Conservation (phyloP, 139 green algal genomes). For the Klebsormidium nitens region DNA sequence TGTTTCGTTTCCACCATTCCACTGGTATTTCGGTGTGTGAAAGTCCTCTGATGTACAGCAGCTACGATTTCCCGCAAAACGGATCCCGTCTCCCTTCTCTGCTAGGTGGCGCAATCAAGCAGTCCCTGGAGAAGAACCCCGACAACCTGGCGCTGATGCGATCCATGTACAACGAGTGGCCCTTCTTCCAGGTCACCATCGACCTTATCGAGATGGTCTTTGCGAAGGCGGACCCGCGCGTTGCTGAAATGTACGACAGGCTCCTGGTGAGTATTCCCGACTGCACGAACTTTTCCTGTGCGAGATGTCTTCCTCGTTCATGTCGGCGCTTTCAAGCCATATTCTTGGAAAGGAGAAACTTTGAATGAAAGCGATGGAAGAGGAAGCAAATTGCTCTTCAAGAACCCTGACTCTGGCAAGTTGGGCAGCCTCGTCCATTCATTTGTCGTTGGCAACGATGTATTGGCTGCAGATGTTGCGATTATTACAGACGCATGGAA, state of each 20-base stretch:
- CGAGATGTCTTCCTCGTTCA: too few species aligned
- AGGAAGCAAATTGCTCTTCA: too few species aligned
- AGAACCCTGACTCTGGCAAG: too few species aligned
- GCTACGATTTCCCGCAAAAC: neutral
- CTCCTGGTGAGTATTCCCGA: conserved; percentile 29
- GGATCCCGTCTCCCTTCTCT: conserved; percentile 45
- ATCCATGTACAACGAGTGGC: conserved; percentile 93
- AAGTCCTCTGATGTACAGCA: neutral
- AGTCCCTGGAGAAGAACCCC: conserved; percentile 40
- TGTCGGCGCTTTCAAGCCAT: too few species aligned
- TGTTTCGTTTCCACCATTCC: neutral
- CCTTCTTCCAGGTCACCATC: conserved; percentile 82
- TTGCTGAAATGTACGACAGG: conserved; percentile 35
- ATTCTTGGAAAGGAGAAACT: too few species aligned
- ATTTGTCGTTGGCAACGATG: too few species aligned
- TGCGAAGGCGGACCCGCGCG: conserved; percentile 42
- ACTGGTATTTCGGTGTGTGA: neutral
- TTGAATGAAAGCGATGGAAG: too few species aligned
- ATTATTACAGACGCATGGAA: too few species aligned
- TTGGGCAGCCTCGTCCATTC: too few species aligned
- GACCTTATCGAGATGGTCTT: conserved; percentile 53
- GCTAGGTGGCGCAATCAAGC: conserved; percentile 72
- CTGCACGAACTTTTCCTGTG: too few species aligned
- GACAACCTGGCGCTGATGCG: conserved; percentile 56
- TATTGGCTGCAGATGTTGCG: too few species aligned